These are phyloP conservation scores for Heritiera fomes DNA, from an alignment of 345 rosid species.

Conservation along the genomic window DNA sequence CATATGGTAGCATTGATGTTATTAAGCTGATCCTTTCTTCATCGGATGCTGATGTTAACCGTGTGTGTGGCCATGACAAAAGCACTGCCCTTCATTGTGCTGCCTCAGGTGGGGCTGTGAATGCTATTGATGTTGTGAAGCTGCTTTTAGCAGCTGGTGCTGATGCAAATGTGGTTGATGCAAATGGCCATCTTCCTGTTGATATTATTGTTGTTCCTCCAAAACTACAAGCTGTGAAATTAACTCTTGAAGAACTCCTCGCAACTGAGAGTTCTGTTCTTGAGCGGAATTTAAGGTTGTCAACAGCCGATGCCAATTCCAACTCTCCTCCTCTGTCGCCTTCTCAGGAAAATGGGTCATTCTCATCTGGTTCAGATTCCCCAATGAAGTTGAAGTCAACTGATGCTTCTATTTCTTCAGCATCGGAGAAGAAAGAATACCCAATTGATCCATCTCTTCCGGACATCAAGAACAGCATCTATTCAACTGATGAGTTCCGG, in stretches of 20 bases:
- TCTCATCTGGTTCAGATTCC: slow-evolving; percentile 49
- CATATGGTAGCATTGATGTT: slow-evolving; percentile 79
- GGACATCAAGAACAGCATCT: slow-evolving; percentile 91
- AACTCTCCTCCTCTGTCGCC: slow-evolving; percentile 67
- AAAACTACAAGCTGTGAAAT: slow-evolving; percentile 54
- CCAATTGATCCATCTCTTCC: slow-evolving; percentile 95
- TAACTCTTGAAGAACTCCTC: slow-evolving; percentile 69
- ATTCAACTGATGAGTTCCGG: slow-evolving; percentile 88
- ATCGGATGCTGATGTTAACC: slow-evolving; percentile 77
- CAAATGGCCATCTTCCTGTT: slow-evolving; percentile 62
- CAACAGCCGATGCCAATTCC: slow-evolving; percentile 35
- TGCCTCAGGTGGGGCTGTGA: slow-evolving; percentile 83
- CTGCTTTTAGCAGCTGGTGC: slow-evolving; percentile 85
- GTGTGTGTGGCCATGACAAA: slow-evolving; percentile 58
- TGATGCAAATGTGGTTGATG: slow-evolving; percentile 62
- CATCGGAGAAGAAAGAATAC: slow-evolving; percentile 78
- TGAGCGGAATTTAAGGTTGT: slow-evolving; percentile 51
- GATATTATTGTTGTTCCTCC: slow-evolving; percentile 87
- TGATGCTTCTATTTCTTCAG: slow-evolving; percentile 32
- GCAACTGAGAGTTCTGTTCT: slow-evolving; percentile 50
- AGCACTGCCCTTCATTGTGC: slow-evolving; percentile 96
- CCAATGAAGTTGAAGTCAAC: slow-evolving; percentile 44
- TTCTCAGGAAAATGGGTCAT: slow-evolving; percentile 57
- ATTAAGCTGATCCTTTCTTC: slow-evolving; percentile 65
- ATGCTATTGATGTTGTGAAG: slow-evolving; percentile 71